These are phyloP conservation scores for Auricularia heimuer DNA, from an alignment of 768 basidiomycete species.

Conservation along the genomic window DNA sequence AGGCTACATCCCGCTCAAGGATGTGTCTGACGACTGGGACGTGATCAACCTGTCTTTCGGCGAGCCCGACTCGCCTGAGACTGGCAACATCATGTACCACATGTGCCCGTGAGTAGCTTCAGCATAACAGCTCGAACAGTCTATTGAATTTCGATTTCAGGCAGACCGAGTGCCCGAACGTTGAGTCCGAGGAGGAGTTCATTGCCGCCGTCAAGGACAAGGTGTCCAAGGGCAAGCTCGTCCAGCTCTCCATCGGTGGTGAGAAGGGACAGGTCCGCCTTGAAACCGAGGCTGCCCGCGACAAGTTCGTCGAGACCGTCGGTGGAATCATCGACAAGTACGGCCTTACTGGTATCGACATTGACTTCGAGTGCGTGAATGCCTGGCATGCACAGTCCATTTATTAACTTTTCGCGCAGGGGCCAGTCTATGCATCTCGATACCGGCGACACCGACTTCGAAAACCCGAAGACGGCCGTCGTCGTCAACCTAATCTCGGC, in stretches of 20 bases:
- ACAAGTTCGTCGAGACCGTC: constrained; percentile 1
- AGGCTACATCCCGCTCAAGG: not conserved
- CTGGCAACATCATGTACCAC: not conserved
- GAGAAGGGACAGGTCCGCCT: constrained; percentile 2
- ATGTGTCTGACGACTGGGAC: constrained; percentile 2
- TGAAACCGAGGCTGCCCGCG: not conserved
- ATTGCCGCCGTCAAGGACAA: not conserved
- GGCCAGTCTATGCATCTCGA: not conserved
- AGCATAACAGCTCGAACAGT: no score
- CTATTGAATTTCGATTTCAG: no score
- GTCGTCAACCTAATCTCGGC: not conserved
- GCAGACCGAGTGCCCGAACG: not conserved
- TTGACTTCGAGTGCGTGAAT: not conserved
- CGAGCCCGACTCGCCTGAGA: not conserved
- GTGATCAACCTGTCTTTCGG: constrained; percentile 2
- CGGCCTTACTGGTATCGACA: not conserved
- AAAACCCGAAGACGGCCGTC: not conserved
- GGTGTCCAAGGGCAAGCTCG: constrained; percentile 1
- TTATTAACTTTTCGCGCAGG: not conserved
- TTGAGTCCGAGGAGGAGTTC: not conserved
- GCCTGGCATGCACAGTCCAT: not conserved
- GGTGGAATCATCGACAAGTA: not conserved
- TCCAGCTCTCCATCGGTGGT: constrained; percentile 1
- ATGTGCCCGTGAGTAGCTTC: not conserved
- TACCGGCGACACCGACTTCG: not conserved